These are phyloP conservation scores for Penicillium simplicissimum DNA, from an alignment of 495 filamentous ascomycete genomes.

Conservation along the genomic window DNA sequence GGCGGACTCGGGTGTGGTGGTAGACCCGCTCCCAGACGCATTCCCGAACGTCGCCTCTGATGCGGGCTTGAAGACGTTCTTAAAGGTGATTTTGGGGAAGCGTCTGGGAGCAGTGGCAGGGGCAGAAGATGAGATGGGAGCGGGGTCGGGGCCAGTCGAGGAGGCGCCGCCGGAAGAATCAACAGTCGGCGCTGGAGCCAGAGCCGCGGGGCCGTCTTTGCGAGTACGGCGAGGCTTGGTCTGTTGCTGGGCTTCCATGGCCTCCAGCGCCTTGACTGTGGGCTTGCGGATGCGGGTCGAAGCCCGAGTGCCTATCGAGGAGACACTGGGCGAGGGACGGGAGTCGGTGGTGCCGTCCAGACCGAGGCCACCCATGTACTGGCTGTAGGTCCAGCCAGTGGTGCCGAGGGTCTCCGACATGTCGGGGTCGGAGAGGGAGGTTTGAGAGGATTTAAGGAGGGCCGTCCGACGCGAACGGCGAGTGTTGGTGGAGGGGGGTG, in stretches of 20 bases:
- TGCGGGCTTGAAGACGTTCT: neutral
- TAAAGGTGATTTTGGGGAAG: conserved; percentile 6
- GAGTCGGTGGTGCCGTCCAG: conserved; percentile 31
- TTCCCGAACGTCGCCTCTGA: neutral
- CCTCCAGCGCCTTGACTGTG: conserved; percentile 42
- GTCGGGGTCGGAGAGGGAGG: conserved; percentile 17
- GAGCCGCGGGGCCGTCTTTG: conserved; percentile 7
- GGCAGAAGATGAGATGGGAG: neutral
- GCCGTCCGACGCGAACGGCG: conserved; percentile 20
- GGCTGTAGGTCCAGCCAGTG: conserved; percentile 18
- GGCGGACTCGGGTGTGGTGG: neutral
- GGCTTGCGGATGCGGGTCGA: conserved; percentile 43
- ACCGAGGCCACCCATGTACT: conserved; percentile 27
- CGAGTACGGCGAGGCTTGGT: conserved; percentile 23
- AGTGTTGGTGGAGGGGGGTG: conserved; percentile 15
- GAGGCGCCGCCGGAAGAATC: neutral
- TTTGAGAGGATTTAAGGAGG: conserved; percentile 17
- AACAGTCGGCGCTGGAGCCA: conserved; percentile 7
- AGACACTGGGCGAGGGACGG: conserved; percentile 29
- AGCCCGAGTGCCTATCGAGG: conserved; percentile 32
- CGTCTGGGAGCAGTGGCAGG: neutral
- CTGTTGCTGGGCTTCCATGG: conserved; percentile 31
- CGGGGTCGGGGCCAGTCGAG: neutral
- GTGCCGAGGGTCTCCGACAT: conserved; percentile 14
- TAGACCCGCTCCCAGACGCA: neutral